Evolutionary conservation across 108 stramenopile species (phyloP), one percentile per base, ranked within the genome.

Genomic region (Bacterosira constricta): DNA sequence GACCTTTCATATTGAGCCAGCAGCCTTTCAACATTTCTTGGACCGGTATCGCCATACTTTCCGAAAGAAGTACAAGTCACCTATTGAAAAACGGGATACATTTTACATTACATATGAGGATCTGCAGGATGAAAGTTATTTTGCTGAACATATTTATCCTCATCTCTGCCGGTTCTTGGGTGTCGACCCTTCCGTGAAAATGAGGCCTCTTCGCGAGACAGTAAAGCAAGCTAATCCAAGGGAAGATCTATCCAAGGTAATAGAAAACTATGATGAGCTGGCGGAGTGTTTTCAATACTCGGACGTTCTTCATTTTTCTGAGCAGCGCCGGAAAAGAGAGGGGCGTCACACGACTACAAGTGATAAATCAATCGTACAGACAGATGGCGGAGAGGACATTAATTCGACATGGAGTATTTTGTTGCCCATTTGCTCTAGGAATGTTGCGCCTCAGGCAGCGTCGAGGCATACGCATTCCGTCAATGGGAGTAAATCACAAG

Each of bases 21-120:
- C 75, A 38, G 29, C 29, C n/a, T 82, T 82, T 26, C 81, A 82
- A 71, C 6, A 5, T 30, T 82, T 82, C 39, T 11, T 82, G 23
- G 51, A 82, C 62, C 55, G 66, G 0, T 81, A 81, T 46, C 61
- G 68, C 11, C 31, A 68, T 17, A 75, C 80, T 9, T 81, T 70
- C 49, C 56, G 36, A 12, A 66, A 55, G 5, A 77, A 59, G 62
- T 82, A 77, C 46, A 70, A 63, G 21, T 71, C 68, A n/a, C 64
- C 70, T 5, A 55, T 66, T 49, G 30, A 66, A 7, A 63, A 65
- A 21, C 59, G 75, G 27, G 75, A 82, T 47, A 72, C 75, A 12
- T 82, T 82, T 70, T 36, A 37, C 11, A 59, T 82, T 8, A 55
- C 29, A 25, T 81, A 81, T 50, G 81, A 82, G 47, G 56, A 82